Evolutionary conservation across 2,329 filamentous ascomycete genomes (phyloP), one percentile per base, ranked within the genome.

Genomic region (Calonectria honghensis): DNA sequence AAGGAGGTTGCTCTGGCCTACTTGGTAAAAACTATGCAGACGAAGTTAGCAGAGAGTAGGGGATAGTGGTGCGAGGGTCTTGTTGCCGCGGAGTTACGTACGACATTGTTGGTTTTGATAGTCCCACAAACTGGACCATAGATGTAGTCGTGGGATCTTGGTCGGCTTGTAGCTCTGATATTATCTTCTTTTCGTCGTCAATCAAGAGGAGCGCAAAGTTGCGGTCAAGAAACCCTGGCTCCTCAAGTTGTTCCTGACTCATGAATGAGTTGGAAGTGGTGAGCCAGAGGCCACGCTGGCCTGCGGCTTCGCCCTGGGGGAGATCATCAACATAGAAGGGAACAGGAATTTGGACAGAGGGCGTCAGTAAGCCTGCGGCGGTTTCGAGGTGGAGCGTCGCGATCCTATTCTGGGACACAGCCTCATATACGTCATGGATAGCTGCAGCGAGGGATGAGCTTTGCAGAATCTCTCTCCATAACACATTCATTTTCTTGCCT

Each of bases 151-250:
- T 91, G 9, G 94, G 93, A 54, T 95, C 94, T 11, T 93, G 90
- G 59, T 97, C 95, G 0, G 91, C 90, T 79, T 98, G 91, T 13
- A 98, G 92, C 74, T 95, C 93, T 1, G 95, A 90, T 7, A 93
- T 89, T 72, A 94, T 91, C 79, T 93, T 92, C 79, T 93, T 92
- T 81, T 96, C 94, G 79, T 97, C 95, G 75, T 96, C 93, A 67
- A 98, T 92, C 11, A 98, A 90, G 0, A 99, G 88, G 2, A 99
- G 87, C 0, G 94, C 95, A 80, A 97, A 98, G 83, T 98, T 95
- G 79, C 95, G 96, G 75, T 96, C 95, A 59, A 97, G 88, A 69
- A 94, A 92, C 1, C 90, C 89, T 0, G 92, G 91, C 27, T 94
- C 92, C 52, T 93, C 90, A 1, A 90, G 86, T 16, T 91, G 91